Evolutionary conservation across 2,329 filamentous ascomycete genomes (phyloP), one percentile per base, ranked within the genome.

Genomic region (Sclerotinia minor): DNA sequence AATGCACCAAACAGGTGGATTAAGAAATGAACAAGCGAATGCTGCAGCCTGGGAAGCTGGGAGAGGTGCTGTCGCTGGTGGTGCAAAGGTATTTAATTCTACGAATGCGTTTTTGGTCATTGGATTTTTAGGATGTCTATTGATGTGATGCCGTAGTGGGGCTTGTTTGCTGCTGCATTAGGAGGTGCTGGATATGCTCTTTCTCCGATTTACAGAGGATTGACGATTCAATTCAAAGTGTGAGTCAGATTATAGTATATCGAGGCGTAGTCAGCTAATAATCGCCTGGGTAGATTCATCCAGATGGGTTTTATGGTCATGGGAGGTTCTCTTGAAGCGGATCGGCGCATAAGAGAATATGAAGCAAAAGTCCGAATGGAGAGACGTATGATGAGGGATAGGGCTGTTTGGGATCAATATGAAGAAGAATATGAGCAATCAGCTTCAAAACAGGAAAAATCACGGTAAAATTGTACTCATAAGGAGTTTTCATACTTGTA

Each of bases 211-310:
- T 94, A 94, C 76, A 84, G 90, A 29, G 85, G 88, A 1, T 79
- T 91, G 70, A 92, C 90, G 1, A 81, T 92, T 61, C 90, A 92
- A 76, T 92, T 92, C 79, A 92, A 92, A 80, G 87, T 90, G 89
- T 92, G 83, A 75, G 86, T 80, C 61, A 61, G 13, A 41, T 24
- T 15, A 21, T 13, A 21, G 11, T 32, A 44, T 35, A 9, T 29
- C 19, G 11, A n/a, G 11, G 26, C n/a, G 9, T n/a, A 6, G 2
- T 38, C 50, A 19, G 45, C 47, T 60, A 57, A 63, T 41, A 15
- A 5, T 64, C 26, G 29, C 32, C 19, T 49, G n/a, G 55, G 49
- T 64, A 94, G 91, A 41, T 94, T 92, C 76, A 81, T 94, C 21
- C 90, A 93, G 78, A 92, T 93, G 89, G 50, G 38, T 72, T 75